A percentile compares a stretch with the other conserved stretches of the same genome.
Evolutionary conservation across 129 eudicot genomes (phyloP).

Genomic region (Tagetes patula): DNA sequence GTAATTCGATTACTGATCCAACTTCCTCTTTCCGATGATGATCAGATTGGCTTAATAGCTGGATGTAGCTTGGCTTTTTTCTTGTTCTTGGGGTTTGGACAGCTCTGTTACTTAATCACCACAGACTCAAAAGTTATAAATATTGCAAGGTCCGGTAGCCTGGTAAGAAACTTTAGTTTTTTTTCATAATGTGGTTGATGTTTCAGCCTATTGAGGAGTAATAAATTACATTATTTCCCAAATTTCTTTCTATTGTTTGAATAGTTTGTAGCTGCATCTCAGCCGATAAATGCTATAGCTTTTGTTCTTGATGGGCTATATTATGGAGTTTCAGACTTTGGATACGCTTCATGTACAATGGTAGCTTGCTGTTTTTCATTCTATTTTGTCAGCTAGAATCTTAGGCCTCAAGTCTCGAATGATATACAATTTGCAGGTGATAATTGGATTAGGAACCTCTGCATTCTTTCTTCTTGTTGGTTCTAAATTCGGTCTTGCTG

Average conservation of each 20-base stretch:
- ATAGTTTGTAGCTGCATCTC: slow-evolving; percentile 94
- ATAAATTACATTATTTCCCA: neutral
- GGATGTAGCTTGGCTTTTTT: slow-evolving; percentile 63
- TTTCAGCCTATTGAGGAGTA: neutral
- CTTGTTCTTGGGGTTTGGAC: slow-evolving; percentile 66
- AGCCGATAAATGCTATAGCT: slow-evolving; percentile 89
- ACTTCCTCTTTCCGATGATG: slow-evolving; percentile 14
- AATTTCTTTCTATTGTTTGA: neutral
- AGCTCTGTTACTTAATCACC: slow-evolving; percentile 60
- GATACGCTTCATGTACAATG: slow-evolving; percentile 88
- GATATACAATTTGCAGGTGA: slow-evolving; percentile 41
- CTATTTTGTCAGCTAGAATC: neutral
- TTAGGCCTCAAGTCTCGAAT: neutral
- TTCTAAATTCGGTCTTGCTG: slow-evolving; percentile 75
- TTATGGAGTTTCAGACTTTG: slow-evolving; percentile 91
- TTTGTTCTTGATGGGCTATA: slow-evolving; percentile 96
- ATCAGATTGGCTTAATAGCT: slow-evolving; percentile 66
- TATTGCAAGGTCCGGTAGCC: slow-evolving; percentile 74
- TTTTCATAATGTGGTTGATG: neutral
- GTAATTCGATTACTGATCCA: neutral
- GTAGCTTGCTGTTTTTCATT: slow-evolving; percentile 34
- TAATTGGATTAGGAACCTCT: slow-evolving; percentile 63
- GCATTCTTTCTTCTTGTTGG: slow-evolving; percentile 57
- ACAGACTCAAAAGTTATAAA: slow-evolving; percentile 67
- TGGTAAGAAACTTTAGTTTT: slow-evolving; percentile 49